phyloP scores from a whole-genome alignment of 768 basidiomycete species.

The Lentinula boryana region DNA sequence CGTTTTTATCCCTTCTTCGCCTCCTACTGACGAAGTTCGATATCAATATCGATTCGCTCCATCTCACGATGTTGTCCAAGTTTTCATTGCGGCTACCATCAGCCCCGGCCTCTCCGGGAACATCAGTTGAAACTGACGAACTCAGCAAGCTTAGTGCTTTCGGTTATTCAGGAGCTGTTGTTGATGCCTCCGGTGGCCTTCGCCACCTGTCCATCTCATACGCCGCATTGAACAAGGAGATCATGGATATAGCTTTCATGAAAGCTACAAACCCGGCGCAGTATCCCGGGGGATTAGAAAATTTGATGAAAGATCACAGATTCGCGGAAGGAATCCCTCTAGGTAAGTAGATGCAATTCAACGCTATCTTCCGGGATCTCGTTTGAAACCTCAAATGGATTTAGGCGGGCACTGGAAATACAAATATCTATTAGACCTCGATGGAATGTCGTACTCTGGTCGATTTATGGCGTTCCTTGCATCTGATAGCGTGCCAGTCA shows the following conservation, averaged over 20 bases:
- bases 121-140: too few species aligned
- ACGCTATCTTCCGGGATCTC: too few species aligned
- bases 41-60: too few species aligned
- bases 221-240: conserved; percentile 46
- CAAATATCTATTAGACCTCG: conserved; percentile 63
- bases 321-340: conserved; percentile 74
- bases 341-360: conserved; percentile 27
- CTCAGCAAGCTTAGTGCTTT: too few species aligned
- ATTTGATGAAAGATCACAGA: conserved; percentile 57
- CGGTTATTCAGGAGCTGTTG: too few species aligned
- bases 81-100: too few species aligned
- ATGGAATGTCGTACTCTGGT: conserved; percentile 74
- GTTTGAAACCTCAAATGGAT: too few species aligned
- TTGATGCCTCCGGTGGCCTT: background rate
- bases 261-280: conserved; percentile 47
- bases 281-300: conserved; percentile 72
- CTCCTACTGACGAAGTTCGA: too few species aligned
- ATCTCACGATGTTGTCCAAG: too few species aligned
- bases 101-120: too few species aligned
- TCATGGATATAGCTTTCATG: conserved; percentile 70
- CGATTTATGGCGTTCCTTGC: conserved; percentile 57
- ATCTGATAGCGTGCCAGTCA: conserved; percentile 63
- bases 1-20: too few species aligned
- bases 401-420: conserved; percentile 56
- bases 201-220: conserved; percentile 24